These are phyloP conservation scores for Alternaria longipes DNA, from an alignment of 2,329 filamentous ascomycete genomes.

Conservation along the genomic window DNA sequence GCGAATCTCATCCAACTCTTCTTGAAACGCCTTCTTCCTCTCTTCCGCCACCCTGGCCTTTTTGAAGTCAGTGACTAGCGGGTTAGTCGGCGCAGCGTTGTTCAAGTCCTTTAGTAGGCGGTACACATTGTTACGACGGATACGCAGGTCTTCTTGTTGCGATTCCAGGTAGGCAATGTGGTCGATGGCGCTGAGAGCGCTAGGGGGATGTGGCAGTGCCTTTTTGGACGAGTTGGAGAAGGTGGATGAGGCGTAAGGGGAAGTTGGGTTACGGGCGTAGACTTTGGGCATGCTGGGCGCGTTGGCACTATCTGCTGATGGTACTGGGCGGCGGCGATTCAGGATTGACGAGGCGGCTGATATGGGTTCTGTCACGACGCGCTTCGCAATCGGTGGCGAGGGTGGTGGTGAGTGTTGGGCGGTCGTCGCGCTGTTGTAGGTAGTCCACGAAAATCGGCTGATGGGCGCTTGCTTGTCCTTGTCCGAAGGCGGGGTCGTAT, in stretches of 20 bases:
- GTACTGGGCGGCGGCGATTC: constrained; percentile 45
- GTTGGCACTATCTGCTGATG: constrained; percentile 41
- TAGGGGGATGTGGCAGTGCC: constrained; percentile 51
- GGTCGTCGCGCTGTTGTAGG: constrained; percentile 49
- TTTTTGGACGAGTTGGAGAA: constrained; percentile 46
- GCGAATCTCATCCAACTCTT: constrained; percentile 51
- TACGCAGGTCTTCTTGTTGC: constrained; percentile 50
- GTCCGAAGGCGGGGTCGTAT: constrained; percentile 38
- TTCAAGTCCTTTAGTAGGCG: constrained; percentile 49
- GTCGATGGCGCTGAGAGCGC: constrained; percentile 45
- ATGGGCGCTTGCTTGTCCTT: constrained; percentile 28
- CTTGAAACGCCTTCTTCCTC: constrained; percentile 47
- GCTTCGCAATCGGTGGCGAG: constrained; percentile 50
- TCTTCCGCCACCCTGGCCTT: constrained; percentile 46
- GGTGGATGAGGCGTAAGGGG: constrained; percentile 23
- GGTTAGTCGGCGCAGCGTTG: constrained; percentile 48
- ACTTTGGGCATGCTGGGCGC: constrained; percentile 30
- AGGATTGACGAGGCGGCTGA: constrained; percentile 42
- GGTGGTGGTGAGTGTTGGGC: constrained; percentile 55
- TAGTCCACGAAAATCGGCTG: constrained; percentile 45
- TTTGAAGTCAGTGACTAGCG: constrained; percentile 50
- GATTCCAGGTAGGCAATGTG: constrained; percentile 51
- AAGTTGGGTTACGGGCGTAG: constrained; percentile 3
- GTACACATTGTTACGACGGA: constrained; percentile 50
- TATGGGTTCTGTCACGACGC: constrained; percentile 36